Evolutionary conservation across 2,329 filamentous ascomycete genomes (phyloP), one percentile per base, ranked within the genome.

Genomic region (Dactylellina drechsleri): DNA sequence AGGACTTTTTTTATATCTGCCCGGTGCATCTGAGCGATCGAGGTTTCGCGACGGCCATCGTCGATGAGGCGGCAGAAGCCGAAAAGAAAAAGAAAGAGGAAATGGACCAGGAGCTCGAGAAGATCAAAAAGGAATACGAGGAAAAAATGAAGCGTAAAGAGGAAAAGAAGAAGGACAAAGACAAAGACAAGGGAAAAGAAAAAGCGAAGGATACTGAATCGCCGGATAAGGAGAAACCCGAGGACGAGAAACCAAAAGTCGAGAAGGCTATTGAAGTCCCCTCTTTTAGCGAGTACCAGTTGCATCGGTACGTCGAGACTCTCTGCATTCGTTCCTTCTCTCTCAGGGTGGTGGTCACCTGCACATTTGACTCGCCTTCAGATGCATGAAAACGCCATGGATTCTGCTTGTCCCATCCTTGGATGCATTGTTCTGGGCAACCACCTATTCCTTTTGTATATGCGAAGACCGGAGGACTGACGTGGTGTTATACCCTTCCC

Each of bases 1-100:
- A 90, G 88, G 93, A 97, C 81, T 96, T 93, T 83, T 98, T 99
- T 84, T 97, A 96, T 81, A 87, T 96, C 52, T 99, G 95, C 79
- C 86, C 89, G 4, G 85, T 86, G 36, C 95, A 99, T 82, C 84
- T 98, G 7, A 92, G 91, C 79, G 95, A 98, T 80, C 85, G 85
- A 36, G 88, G 90, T 47, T 98, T 97, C 81, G 94, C 91, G 80
- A 85, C 85, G 23, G 85, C 88, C 2, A 81, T 85, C 45, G 77
- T 85, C 18, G 91, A 93, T 79, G 87, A 89, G 61, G 89, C 87
- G 77, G 84, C 90, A 74, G 79, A 87, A 80, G 86, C 89, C 81
- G 87, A 80, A 79, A 81, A 67, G 84, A 74, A 83, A 78, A 84
- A 83, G 77, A 89, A 88, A 80, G 86, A 86, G 78, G 89, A 91